Evolutionary conservation across 257 asterid species (phyloP), one percentile per base, ranked within the genome.

Genomic region (Rubia yunnanensis): DNA sequence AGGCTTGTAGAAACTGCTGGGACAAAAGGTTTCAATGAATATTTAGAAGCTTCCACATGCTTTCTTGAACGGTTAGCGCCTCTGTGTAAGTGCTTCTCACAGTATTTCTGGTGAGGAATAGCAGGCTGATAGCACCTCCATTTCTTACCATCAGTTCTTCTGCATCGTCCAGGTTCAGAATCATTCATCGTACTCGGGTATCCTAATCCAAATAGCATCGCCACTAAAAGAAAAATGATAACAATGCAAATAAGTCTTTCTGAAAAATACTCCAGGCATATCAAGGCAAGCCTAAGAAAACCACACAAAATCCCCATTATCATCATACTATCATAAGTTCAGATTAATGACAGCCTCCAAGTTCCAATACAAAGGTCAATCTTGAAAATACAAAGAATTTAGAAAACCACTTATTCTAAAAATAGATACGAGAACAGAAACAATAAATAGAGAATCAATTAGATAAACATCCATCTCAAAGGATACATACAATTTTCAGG

Each of bases 1-100:
- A 53, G 74, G 62, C 68, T 67, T 31, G 71, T 64, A 66, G 69
- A 77, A 34, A 65, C 3, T 10, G 77, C 15, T 26, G 5, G 52
- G 20, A 44, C n/a, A 5, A 15, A 57, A 18, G 69, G 44, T 54
- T 49, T 69, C 10, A 28, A 14, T 44, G 28, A 55, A 24, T 31
- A 52, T 66, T 65, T 60, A 36, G 73, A 65, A 65, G 71, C 68
- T 82, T 88, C 94, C 94, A 84, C 96, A 74, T 23, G 89, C 94
- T 84, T 86, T 86, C 91, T 86, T 86, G 91, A 84, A 84, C 89
- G 79, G 23, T 63, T 77, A 17, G 85, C 78, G n/a, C 96, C 96
- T 70, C 96, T 71, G 74, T 86, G 84, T 91, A 86, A 74, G 72
- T 88, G 96, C 53, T 77, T 77, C 41, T 79, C 84, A 54, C 94